Conservation (phyloP, 495 filamentous ascomycete genomes). For the Schizothecium vesticola region DNA sequence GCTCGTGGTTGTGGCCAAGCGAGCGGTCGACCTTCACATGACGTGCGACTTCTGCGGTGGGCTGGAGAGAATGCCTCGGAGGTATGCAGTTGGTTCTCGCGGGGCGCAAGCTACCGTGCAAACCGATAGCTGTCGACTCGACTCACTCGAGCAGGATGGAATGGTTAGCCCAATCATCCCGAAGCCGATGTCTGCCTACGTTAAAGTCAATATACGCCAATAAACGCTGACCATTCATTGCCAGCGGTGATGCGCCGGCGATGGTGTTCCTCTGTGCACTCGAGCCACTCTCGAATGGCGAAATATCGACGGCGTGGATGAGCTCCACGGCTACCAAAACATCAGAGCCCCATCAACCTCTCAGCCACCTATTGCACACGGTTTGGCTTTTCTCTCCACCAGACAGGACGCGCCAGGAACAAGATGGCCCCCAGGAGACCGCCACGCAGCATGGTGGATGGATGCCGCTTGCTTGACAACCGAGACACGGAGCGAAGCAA, state of each 20-base stretch:
- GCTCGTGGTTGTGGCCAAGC: not conserved
- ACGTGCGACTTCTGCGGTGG: not conserved
- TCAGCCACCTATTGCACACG: not conserved
- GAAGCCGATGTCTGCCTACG: not conserved
- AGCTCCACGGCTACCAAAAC: not conserved
- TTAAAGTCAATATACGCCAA: not conserved
- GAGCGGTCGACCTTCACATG: not conserved
- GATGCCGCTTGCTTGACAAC: not conserved
- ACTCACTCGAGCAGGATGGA: not conserved
- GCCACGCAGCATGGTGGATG: not conserved
- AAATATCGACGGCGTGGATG: not conserved
- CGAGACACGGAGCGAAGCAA: not conserved
- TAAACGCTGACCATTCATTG: not conserved
- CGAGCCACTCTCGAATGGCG: not conserved
- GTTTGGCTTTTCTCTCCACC: not conserved
- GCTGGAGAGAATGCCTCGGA: not conserved
- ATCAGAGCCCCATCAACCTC: not conserved
- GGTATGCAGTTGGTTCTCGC: not conserved
- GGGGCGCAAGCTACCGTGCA: not conserved
- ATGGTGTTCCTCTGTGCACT: not conserved
- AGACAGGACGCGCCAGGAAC: not conserved
- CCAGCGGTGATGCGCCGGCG: not conserved
- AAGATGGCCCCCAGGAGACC: not conserved
- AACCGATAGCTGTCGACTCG: not conserved
- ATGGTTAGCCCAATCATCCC: not conserved